Evolutionary conservation across 805 yeast species (phyloP).

Genomic region (Hanseniaspora osmophila): DNA sequence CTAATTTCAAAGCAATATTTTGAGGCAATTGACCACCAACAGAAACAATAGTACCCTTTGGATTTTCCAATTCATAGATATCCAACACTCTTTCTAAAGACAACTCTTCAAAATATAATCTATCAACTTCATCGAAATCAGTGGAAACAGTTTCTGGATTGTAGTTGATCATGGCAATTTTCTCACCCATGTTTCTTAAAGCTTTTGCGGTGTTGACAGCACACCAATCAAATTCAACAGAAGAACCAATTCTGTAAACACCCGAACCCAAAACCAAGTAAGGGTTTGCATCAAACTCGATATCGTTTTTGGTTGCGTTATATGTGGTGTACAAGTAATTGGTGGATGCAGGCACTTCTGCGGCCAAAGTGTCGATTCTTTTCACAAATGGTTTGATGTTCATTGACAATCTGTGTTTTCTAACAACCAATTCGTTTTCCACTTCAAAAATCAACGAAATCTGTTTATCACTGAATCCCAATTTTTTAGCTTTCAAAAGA

Average conservation of each 20-base stretch:
- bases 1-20: constrained; percentile 84
- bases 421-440: constrained; percentile 76
- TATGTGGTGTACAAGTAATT: constrained; percentile 91
- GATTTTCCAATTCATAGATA: constrained; percentile 81
- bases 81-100: constrained; percentile 88
- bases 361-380: constrained; percentile 97
- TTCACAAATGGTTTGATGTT: constrained; percentile 86
- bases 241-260: constrained; percentile 96
- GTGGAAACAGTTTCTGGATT: constrained; percentile 99
- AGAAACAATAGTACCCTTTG: constrained; percentile 84
- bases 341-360: constrained; percentile 94
- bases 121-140: constrained; percentile 95
- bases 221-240: constrained; percentile 99
- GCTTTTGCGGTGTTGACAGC: constrained; percentile 95
- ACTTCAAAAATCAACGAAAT: constrained; percentile 79
- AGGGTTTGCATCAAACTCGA: constrained; percentile 82
- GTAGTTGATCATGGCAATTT: constrained; percentile 93
- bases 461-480: constrained; percentile 95
- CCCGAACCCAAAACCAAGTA: constrained; percentile 95
- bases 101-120: constrained; percentile 90
- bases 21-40: constrained; percentile 99
- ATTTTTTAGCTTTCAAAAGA: constrained; percentile 76
- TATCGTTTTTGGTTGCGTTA: constrained; percentile 80
- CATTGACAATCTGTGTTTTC: constrained; percentile 75
- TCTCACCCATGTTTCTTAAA: constrained; percentile 67